Conservation (phyloP, 371 early-diverging fungal genomes). For the Basidiobolus meristosporus region DNA sequence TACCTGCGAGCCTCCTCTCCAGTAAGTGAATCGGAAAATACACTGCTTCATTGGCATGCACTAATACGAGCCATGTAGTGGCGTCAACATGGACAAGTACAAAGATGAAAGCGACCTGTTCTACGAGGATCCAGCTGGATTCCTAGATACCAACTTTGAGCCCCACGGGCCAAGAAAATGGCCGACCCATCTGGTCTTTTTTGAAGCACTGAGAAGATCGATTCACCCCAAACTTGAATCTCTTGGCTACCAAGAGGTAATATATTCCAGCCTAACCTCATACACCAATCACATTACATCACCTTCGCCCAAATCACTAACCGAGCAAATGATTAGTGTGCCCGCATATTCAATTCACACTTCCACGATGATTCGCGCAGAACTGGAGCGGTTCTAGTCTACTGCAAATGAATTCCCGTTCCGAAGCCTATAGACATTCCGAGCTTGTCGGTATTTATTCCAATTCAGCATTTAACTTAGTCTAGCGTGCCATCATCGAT, state of each 20-base stretch:
- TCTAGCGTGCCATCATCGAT: too few species aligned
- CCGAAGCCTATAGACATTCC: too few species aligned
- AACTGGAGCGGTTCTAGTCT: conserved; percentile 63
- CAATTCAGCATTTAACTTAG: too few species aligned
- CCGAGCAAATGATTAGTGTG: conserved; percentile 19
- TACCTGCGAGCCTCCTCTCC: conserved; percentile 79
- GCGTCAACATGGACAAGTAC: conserved; percentile 13
- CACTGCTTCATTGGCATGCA: background rate
- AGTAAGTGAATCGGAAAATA: conserved; percentile 2
- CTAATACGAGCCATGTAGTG: conserved; percentile 4
- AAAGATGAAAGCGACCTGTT: conserved; percentile 70
- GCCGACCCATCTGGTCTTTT: conserved; percentile 47
- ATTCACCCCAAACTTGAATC: conserved; percentile 8
- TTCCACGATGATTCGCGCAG: conserved; percentile 64
- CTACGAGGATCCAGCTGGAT: conserved; percentile 39
- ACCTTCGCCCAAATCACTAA: background rate
- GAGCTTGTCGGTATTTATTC: too few species aligned
- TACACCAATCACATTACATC: conserved; percentile 3
- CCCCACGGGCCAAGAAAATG: conserved; percentile 10
- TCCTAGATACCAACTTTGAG: conserved; percentile 20
- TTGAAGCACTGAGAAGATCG: conserved; percentile 25
- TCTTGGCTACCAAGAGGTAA: conserved; percentile 29
- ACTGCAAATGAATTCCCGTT: conserved; percentile 12
- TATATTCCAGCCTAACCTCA: background rate
- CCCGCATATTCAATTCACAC: conserved; percentile 76